Conservation (phyloP, 192 early-diverging fungal genomes). For the Irineochytrium annulatum region DNA sequence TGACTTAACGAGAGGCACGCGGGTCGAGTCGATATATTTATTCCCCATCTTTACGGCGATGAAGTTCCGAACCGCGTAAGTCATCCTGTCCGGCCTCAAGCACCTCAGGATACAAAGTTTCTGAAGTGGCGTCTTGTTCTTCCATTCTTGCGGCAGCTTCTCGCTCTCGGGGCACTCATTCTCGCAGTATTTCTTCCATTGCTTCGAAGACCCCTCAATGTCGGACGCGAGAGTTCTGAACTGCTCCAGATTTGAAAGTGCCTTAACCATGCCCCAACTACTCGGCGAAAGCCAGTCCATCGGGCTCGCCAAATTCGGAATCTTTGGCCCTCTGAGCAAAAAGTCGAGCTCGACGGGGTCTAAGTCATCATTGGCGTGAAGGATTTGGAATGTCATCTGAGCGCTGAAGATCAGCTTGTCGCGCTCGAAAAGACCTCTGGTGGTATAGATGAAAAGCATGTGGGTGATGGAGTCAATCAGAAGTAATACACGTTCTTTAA, state of each 20-base stretch:
- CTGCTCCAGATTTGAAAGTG: conserved; percentile 54
- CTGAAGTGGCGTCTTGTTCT: conserved; percentile 60
- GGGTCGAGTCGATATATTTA: conserved; percentile 50
- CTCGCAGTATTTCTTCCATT: conserved; percentile 68
- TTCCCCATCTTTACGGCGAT: conserved; percentile 55
- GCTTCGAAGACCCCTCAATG: conserved; percentile 63
- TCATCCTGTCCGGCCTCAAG: conserved; percentile 62
- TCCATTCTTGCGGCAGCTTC: conserved; percentile 67
- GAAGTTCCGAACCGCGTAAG: conserved; percentile 58
- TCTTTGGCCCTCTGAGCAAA: conserved; percentile 47
- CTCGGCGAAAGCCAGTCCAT: conserved; percentile 54
- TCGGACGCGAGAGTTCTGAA: conserved; percentile 54
- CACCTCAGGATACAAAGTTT: conserved; percentile 63
- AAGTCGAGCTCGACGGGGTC: conserved; percentile 59
- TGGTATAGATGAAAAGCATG: conserved; percentile 62
- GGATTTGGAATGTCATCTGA: conserved; percentile 66
- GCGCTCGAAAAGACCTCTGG: conserved; percentile 57
- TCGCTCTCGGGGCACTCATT: conserved; percentile 61
- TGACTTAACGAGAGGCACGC: conserved; percentile 48
- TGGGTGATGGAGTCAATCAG: conserved; percentile 63
- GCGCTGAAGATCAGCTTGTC: conserved; percentile 63
- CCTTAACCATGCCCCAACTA: conserved; percentile 58
- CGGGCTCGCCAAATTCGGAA: conserved; percentile 46
- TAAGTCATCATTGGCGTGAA: conserved; percentile 50
- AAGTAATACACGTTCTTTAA: conserved; percentile 53